These are phyloP conservation scores for Cyberlindnera euphorbiiphila DNA, from an alignment of 805 yeast genomes.

Conservation along the genomic window DNA sequence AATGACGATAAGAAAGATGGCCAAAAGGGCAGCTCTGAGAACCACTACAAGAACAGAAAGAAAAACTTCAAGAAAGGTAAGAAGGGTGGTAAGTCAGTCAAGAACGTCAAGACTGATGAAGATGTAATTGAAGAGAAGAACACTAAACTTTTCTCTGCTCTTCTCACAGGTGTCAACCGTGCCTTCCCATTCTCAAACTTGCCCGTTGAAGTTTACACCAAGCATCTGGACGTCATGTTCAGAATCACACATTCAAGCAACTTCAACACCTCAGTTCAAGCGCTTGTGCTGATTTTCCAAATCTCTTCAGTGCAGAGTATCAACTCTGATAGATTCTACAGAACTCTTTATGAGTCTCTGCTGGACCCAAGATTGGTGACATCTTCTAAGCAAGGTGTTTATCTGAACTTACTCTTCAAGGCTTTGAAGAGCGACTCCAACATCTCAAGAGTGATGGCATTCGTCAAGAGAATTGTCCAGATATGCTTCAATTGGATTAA, in stretches of 20 bases:
- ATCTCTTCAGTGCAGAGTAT: constrained; percentile 60
- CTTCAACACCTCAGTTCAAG: constrained; percentile 91
- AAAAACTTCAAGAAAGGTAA: constrained; percentile 77
- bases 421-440: constrained; percentile 69
- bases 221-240: constrained; percentile 80
- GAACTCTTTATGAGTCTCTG: constrained; percentile 85
- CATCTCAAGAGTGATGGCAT: constrained; percentile 69
- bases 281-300: constrained; percentile 79
- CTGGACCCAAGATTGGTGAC: constrained; percentile 76
- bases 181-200: constrained; percentile 89
- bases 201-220: constrained; percentile 62
- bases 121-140: constrained; percentile 76
- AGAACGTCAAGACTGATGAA: constrained; percentile 55
- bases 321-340: constrained; percentile 67
- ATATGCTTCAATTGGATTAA: constrained; percentile 82
- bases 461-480: constrained; percentile 86
- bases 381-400: constrained; percentile 93
- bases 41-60: constrained; percentile 62
- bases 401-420: constrained; percentile 79
- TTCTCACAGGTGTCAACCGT: constrained; percentile 91
- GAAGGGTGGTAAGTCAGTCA: constrained; percentile 82
- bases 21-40: constrained; percentile 32
- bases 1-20: constrained; percentile 39
- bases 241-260: constrained; percentile 91
- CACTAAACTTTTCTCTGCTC: constrained; percentile 80